phyloP scores from a whole-genome alignment of 345 rosid genomes.

The Turnera subulata region DNA sequence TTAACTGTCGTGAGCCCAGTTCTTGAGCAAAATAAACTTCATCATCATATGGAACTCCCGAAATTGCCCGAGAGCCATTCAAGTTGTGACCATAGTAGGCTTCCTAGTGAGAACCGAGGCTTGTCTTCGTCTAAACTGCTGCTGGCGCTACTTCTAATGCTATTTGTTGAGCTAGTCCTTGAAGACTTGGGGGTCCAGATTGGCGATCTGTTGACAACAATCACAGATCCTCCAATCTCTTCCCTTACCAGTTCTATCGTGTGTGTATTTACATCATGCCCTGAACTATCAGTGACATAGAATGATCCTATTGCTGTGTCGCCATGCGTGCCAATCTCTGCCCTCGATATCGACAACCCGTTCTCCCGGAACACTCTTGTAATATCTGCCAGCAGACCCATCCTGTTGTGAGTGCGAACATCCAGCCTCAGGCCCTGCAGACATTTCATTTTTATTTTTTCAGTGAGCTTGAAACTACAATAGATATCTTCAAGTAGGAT shows the following conservation, averaged over 20 bases:
- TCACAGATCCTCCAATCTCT: conserved; percentile 59
- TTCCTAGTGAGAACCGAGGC: conserved; percentile 53
- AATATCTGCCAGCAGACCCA: conserved; percentile 60
- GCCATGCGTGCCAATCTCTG: conserved; percentile 51
- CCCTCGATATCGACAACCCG: conserved; percentile 63
- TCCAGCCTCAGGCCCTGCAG: conserved; percentile 66
- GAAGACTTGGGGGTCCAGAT: conserved; percentile 22
- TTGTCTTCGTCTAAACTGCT: conserved; percentile 23
- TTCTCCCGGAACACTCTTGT: conserved; percentile 65
- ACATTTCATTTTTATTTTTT: not conserved
- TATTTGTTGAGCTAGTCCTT: conserved; percentile 23
- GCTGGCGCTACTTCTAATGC: conserved; percentile 21
- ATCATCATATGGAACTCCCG: conserved; percentile 36
- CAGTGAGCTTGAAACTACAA: not conserved
- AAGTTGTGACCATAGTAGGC: conserved; percentile 64
- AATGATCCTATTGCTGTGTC: conserved; percentile 67
- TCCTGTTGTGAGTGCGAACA: conserved; percentile 44
- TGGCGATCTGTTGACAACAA: conserved; percentile 39
- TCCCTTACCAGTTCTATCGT: conserved; percentile 47
- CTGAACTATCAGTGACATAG: conserved; percentile 61
- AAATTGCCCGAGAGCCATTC: conserved; percentile 59
- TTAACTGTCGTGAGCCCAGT: not conserved
- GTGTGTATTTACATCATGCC: conserved; percentile 36
- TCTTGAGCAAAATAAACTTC: conserved; percentile 1
- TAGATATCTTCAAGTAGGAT: not conserved